phyloP scores from a whole-genome alignment of 129 eudicot genomes.

The Tagetes erecta region DNA sequence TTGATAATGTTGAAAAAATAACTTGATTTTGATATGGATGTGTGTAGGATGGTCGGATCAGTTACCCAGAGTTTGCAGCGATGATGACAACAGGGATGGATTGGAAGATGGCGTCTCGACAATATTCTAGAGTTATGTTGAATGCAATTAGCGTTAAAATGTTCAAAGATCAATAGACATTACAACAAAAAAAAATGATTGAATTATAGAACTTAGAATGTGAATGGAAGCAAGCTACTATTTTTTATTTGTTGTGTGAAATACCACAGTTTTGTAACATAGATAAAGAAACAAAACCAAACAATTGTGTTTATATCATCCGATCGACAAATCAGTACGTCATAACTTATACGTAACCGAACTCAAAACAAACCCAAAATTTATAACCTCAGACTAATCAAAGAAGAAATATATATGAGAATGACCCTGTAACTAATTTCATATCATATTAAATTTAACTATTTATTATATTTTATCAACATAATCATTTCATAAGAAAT shows the following conservation, averaged over 20 bases:
- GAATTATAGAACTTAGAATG: slow-evolving; percentile 27
- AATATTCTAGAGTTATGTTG: slow-evolving; percentile 80
- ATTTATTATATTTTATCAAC: no score
- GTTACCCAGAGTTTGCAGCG: slow-evolving; percentile 78
- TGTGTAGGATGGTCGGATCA: slow-evolving; percentile 81
- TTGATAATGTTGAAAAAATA: background rate
- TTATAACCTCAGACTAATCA: no score
- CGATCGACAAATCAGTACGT: no score
- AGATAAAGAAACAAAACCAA: background rate
- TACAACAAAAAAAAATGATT: background rate
- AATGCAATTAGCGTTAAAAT: slow-evolving; percentile 74
- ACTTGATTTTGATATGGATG: background rate
- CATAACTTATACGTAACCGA: no score
- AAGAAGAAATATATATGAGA: no score
- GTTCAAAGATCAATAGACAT: slow-evolving; percentile 45
- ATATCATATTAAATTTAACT: no score
- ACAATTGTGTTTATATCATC: background rate
- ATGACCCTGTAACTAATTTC: no score
- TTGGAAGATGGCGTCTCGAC: slow-evolving; percentile 91
- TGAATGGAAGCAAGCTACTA: slow-evolving; percentile 15
- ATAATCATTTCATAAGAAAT: no score
- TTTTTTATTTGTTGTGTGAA: background rate
- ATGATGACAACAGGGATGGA: slow-evolving; percentile 93
- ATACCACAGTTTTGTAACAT: background rate
- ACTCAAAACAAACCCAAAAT: no score